phyloP scores from a whole-genome alignment of 176 grass and related monocot species.

The Raddia distichophylla region DNA sequence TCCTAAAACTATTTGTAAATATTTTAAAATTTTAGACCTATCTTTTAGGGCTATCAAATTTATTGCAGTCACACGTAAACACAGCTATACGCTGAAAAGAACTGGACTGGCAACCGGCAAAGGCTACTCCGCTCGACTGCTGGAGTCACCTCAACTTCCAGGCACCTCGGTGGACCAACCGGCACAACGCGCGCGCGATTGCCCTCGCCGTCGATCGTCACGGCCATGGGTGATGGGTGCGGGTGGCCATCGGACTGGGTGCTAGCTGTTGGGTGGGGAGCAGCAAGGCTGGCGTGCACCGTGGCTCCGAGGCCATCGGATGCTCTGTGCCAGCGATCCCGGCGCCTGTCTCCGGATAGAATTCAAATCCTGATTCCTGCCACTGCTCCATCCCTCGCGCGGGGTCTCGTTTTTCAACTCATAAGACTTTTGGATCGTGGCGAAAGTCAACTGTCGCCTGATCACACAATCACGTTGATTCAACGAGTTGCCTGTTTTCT shows the following conservation, averaged over 20 bases:
- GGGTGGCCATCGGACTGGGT: neutral
- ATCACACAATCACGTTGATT: no score
- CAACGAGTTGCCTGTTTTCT: no score
- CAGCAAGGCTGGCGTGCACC: neutral
- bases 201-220: neutral
- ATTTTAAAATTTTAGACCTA: no score
- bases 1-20: no score
- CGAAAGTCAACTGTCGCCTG: constrained; percentile 7
- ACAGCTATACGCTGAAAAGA: no score
- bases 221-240: neutral
- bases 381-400: neutral
- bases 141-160: no score
- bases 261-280: constrained; percentile 35
- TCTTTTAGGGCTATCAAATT: no score
- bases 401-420: neutral
- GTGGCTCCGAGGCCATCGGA: constrained; percentile 36
- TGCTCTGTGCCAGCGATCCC: constrained; percentile 34
- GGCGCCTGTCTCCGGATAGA: constrained; percentile 34
- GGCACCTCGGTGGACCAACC: no score
- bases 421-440: neutral
- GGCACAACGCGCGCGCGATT: neutral
- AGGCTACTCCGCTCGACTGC: no score
- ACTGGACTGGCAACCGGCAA: no score
- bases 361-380: neutral
- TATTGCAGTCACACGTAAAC: no score